These are phyloP conservation scores for Rhizophagus sp. DNA, from an alignment of 192 early-diverging fungal genomes.

Conservation along the genomic window DNA sequence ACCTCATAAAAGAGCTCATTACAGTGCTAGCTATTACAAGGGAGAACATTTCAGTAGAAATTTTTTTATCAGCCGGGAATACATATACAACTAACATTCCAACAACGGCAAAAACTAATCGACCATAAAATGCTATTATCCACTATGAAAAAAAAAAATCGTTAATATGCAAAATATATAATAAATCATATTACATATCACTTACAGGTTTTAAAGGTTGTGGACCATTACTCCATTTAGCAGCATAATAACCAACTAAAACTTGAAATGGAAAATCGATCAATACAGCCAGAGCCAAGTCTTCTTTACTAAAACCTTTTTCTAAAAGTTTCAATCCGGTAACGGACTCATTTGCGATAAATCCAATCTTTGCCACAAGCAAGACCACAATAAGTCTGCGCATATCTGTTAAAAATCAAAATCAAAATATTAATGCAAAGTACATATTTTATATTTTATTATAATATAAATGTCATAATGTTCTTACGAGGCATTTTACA, in stretches of 20 bases:
- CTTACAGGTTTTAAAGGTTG: conserved; percentile 80
- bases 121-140: conserved; percentile 87
- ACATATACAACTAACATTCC: conserved; percentile 83
- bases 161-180: neutral
- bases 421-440: neutral
- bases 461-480: neutral
- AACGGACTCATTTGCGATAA: conserved; percentile 93
- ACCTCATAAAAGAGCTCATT: conserved; percentile 80
- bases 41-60: conserved; percentile 70
- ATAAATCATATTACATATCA: conserved; percentile 13
- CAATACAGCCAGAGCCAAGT: conserved; percentile 88
- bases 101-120: conserved; percentile 74
- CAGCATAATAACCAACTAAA: conserved; percentile 96
- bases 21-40: conserved; percentile 80
- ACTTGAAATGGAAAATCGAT: conserved; percentile 98
- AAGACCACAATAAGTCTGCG: conserved; percentile 76
- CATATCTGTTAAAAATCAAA: conserved; percentile 67
- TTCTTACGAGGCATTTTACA: conserved; percentile 76
- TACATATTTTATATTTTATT: neutral
- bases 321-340: conserved; percentile 94
- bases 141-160: conserved; percentile 51
- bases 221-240: conserved; percentile 88
- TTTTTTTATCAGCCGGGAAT: conserved; percentile 70
- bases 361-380: conserved; percentile 90
- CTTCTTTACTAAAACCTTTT: conserved; percentile 92